These are phyloP conservation scores for Leccinum barrowsii DNA, from an alignment of 768 basidiomycete species.

Conservation along the genomic window DNA sequence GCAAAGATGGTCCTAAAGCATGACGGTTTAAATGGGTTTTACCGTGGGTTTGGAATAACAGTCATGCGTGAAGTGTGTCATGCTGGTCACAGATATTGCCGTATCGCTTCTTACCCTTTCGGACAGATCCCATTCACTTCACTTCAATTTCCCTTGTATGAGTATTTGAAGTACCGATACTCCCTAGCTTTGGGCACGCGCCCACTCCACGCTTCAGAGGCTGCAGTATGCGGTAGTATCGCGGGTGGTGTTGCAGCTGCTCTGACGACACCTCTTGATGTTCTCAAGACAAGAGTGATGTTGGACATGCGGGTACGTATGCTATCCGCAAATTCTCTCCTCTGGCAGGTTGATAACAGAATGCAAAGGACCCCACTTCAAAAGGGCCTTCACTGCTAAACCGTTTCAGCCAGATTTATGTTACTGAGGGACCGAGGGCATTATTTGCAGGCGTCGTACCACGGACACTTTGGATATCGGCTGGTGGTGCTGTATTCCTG, in stretches of 20 bases:
- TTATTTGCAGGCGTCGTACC: constrained; percentile 88
- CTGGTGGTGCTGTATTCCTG: constrained; percentile 94
- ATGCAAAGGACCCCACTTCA: constrained; percentile 45
- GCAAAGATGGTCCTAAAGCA: constrained; percentile 52
- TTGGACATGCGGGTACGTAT: constrained; percentile 73
- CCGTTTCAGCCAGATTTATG: constrained; percentile 65
- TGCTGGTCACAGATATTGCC: background rate
- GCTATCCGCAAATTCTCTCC: background rate
- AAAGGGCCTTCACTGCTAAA: constrained; percentile 51
- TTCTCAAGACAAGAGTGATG: constrained; percentile 97
- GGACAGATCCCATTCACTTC: constrained; percentile 92
- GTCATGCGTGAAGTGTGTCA: constrained; percentile 59
- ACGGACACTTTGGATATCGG: constrained; percentile 93
- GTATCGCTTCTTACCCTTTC: constrained; percentile 5
- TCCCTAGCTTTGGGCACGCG: constrained; percentile 53
- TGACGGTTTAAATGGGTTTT: constrained; percentile 77
- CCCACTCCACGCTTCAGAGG: constrained; percentile 64
- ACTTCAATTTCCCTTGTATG: constrained; percentile 94
- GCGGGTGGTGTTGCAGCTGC: constrained; percentile 90
- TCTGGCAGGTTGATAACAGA: background rate
- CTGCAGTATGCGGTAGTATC: constrained; percentile 85
- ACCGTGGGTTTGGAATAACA: constrained; percentile 82
- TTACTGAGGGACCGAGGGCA: constrained; percentile 64
- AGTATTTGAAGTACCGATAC: constrained; percentile 71
- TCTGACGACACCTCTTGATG: constrained; percentile 91